These are phyloP conservation scores for Musa beccarii DNA, from an alignment of 176 grass and related monocot species.

Conservation along the genomic window DNA sequence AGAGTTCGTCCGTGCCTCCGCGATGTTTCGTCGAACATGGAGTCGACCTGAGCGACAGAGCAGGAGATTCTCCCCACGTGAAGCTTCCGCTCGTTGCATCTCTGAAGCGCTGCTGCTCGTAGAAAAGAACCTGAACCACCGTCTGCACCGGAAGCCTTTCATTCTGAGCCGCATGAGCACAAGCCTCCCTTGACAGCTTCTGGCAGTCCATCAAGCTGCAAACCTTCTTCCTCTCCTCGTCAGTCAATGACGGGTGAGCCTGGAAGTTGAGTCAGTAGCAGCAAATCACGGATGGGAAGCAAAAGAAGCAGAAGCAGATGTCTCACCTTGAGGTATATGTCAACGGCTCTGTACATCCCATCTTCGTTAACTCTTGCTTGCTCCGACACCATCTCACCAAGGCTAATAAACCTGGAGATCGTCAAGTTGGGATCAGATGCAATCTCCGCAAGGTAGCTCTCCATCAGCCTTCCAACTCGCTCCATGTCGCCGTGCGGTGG, in stretches of 20 bases:
- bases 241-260: conserved; percentile 58
- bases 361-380: conserved; percentile 69
- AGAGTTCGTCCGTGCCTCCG: conserved; percentile 37
- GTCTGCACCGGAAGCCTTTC: conserved; percentile 68
- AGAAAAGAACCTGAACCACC: conserved; percentile 80
- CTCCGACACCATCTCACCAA: conserved; percentile 68
- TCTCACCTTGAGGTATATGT: conserved; percentile 81
- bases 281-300: not conserved
- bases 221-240: conserved; percentile 65
- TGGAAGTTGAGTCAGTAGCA: conserved; percentile 5
- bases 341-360: conserved; percentile 88
- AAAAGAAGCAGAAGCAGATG: not conserved
- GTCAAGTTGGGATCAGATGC: conserved; percentile 54
- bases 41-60: conserved; percentile 29
- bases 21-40: conserved; percentile 16
- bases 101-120: conserved; percentile 71
- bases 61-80: conserved; percentile 38
- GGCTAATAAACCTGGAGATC: conserved; percentile 47
- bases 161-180: conserved; percentile 92
- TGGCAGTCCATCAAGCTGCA: conserved; percentile 72
- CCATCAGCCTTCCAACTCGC: conserved; percentile 68
- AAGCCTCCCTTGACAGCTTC: conserved; percentile 77
- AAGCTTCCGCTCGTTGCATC: conserved; percentile 21
- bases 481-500: conserved; percentile 32
- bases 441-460: conserved; percentile 80